phyloP scores from a whole-genome alignment of 805 yeast species.

The Metschnikowia shivogae region DNA sequence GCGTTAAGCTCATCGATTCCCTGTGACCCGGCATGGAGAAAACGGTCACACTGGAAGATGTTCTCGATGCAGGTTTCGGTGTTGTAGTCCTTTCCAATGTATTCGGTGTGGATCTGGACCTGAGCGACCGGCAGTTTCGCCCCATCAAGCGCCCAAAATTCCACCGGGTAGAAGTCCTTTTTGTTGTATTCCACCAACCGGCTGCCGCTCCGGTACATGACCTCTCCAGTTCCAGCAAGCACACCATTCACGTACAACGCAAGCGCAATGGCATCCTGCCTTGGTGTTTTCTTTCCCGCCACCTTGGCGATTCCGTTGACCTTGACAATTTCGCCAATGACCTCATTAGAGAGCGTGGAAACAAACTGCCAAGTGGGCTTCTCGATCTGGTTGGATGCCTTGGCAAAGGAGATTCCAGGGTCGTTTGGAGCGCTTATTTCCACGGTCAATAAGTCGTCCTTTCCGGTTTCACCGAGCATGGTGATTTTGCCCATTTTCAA shows the following conservation, averaged over 20 bases:
- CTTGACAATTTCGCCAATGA: constrained; percentile 65
- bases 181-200: constrained; percentile 45
- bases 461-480: constrained; percentile 24
- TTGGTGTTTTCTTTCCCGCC: constrained; percentile 29
- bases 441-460: constrained; percentile 47
- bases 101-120: constrained; percentile 55
- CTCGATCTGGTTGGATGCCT: constrained; percentile 59
- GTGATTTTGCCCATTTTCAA: constrained; percentile 51
- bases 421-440: constrained; percentile 51
- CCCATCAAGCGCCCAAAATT: constrained; percentile 37
- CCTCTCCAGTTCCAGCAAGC: constrained; percentile 54
- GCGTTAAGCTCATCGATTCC: constrained; percentile 44
- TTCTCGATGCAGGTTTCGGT: constrained; percentile 51
- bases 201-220: constrained; percentile 47
- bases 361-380: constrained; percentile 62
- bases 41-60: constrained; percentile 50
- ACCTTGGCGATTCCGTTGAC: constrained; percentile 52
- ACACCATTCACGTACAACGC: constrained; percentile 61
- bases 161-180: constrained; percentile 40
- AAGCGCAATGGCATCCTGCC: constrained; percentile 53
- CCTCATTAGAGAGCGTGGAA: constrained; percentile 67
- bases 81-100: constrained; percentile 66
- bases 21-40: constrained; percentile 39
- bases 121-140: constrained; percentile 37
- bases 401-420: constrained; percentile 51